These are phyloP conservation scores for Viridothelium virens DNA, from an alignment of 495 filamentous ascomycete species.

Conservation along the genomic window DNA sequence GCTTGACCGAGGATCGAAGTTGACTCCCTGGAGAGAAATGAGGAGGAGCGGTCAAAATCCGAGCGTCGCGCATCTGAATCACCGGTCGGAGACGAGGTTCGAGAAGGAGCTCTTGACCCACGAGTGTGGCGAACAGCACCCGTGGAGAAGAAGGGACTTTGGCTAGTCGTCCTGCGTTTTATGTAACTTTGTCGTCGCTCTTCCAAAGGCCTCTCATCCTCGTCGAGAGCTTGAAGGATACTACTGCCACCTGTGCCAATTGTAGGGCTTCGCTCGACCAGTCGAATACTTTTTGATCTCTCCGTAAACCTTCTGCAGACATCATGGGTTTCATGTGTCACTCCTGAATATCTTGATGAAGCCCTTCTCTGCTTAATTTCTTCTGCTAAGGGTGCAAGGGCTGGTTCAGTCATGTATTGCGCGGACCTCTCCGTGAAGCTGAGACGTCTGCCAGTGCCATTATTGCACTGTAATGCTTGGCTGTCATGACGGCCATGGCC, in stretches of 20 bases:
- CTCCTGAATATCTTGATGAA: neutral
- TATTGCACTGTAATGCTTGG: neutral
- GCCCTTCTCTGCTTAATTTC: neutral
- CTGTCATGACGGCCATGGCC: conserved; percentile 1
- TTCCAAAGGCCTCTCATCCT: conserved; percentile 4
- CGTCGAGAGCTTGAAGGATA: neutral
- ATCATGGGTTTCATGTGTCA: neutral
- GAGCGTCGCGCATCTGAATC: neutral
- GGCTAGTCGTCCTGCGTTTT: neutral
- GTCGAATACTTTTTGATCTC: conserved; percentile 6
- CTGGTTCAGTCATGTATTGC: neutral
- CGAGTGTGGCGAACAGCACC: neutral
- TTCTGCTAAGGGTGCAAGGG: neutral
- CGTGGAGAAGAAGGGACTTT: conserved; percentile 5
- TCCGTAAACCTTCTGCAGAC: neutral
- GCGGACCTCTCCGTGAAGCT: neutral
- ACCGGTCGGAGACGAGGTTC: neutral
- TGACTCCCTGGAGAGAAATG: neutral
- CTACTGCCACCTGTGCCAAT: neutral
- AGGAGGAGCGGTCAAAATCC: neutral
- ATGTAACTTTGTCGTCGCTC: conserved; percentile 5
- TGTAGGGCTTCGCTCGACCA: conserved; percentile 1
- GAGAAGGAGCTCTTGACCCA: neutral
- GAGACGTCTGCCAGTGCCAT: neutral
- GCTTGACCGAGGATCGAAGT: neutral